A percentile compares a stretch with the other conserved stretches of the same genome.
phyloP scores from a whole-genome alignment of 306 rosid species.

The Dalbergia cochinchinensis region DNA sequence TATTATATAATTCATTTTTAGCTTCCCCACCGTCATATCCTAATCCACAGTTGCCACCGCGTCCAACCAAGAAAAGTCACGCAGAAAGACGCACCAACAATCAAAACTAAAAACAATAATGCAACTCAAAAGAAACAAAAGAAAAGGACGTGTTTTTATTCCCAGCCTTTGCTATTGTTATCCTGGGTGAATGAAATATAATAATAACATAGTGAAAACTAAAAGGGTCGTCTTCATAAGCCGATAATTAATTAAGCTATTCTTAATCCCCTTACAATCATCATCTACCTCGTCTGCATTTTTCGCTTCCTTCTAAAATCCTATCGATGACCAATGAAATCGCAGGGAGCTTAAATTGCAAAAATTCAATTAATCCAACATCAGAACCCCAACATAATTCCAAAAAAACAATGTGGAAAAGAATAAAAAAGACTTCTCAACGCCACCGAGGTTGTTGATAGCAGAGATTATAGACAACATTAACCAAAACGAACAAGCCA shows the following conservation, averaged over 20 bases:
- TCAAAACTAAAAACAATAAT: neutral
- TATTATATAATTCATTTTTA: too few relatives aligned
- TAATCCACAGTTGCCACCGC: neutral
- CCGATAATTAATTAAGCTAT: neutral
- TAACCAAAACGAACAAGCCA: neutral
- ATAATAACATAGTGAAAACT: neutral
- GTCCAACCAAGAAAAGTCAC: neutral
- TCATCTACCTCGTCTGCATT: neutral
- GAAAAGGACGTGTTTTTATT: neutral
- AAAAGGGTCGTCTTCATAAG: neutral
- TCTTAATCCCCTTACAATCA: neutral
- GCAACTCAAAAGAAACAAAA: neutral
- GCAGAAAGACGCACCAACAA: slow-evolving; percentile 21
- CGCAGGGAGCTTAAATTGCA: neutral
- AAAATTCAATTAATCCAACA: slow-evolving; percentile 32
- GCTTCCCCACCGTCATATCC: neutral
- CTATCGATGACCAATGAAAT: neutral
- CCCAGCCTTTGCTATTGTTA: neutral
- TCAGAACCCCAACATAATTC: neutral
- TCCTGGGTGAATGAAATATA: neutral
- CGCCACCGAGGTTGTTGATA: neutral
- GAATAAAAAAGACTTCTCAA: neutral
- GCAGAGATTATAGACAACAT: slow-evolving; percentile 21
- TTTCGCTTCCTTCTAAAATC: neutral
- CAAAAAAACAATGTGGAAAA: neutral